Evolutionary conservation across 805 yeast species (phyloP).

Genomic region (Pichia deserticola): DNA sequence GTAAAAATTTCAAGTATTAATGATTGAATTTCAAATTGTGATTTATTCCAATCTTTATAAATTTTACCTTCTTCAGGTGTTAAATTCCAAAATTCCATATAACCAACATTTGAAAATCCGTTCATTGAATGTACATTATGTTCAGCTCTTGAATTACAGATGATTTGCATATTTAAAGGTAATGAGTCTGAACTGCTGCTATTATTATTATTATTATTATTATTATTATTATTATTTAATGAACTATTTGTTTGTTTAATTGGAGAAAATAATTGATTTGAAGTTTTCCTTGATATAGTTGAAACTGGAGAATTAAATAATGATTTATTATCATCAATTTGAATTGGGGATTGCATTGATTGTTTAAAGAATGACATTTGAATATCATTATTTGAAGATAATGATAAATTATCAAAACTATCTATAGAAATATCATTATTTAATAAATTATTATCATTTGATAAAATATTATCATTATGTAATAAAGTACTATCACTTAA

Average conservation of each 20-base stretch:
- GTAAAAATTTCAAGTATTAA: constrained; percentile 24
- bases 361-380: constrained; percentile 4
- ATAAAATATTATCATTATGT: background rate
- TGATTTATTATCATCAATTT: background rate
- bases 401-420: background rate
- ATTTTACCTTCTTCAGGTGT: constrained; percentile 17
- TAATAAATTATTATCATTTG: background rate
- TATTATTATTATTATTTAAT: background rate
- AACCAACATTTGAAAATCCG: constrained; percentile 19
- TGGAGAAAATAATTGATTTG: background rate
- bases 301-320: background rate
- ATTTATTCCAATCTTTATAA: constrained; percentile 20
- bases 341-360: constrained; percentile 8
- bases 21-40: constrained; percentile 25
- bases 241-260: too few species aligned
- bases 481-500: background rate
- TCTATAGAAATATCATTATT: background rate
- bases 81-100: constrained; percentile 25
- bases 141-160: constrained; percentile 23
- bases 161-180: constrained; percentile 19
- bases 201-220: background rate
- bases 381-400: background rate
- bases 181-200: constrained; percentile 1
- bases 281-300: background rate
- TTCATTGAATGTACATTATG: constrained; percentile 17